phyloP scores from a whole-genome alignment of 805 yeast species.

The Wickerhamiella azyma region DNA sequence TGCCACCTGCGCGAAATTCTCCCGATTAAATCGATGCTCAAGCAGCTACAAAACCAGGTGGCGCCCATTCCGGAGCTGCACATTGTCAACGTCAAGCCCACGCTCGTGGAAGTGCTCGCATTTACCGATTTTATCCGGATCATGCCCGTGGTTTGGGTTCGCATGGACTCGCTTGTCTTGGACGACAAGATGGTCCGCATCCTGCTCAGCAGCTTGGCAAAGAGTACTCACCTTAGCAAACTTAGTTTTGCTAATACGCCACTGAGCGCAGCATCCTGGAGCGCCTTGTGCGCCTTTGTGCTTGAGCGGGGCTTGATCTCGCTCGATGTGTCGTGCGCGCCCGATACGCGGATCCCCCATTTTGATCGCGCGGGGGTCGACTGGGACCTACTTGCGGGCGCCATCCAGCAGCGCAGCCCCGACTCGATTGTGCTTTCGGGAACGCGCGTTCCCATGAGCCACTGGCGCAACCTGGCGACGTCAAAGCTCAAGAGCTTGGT shows the following conservation, averaged over 20 bases:
- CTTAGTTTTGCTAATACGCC: slow-evolving; percentile 68
- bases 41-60: slow-evolving; percentile 63
- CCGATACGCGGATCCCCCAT: slow-evolving; percentile 14
- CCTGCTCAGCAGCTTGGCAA: slow-evolving; percentile 53
- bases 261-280: slow-evolving; percentile 64
- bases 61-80: slow-evolving; percentile 62
- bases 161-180: slow-evolving; percentile 66
- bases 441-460: slow-evolving; percentile 50
- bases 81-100: slow-evolving; percentile 76
- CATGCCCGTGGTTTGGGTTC: slow-evolving; percentile 63
- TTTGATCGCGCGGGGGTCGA: slow-evolving; percentile 58
- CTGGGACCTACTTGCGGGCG: slow-evolving; percentile 65
- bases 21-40: slow-evolving; percentile 80
- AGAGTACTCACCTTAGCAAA: slow-evolving; percentile 54
- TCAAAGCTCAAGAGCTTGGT: slow-evolving; percentile 50
- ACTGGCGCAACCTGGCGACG: slow-evolving; percentile 14
- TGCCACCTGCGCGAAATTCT: slow-evolving; percentile 84
- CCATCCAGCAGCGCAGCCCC: slow-evolving; percentile 54
- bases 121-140: slow-evolving; percentile 79
- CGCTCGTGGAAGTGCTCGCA: slow-evolving; percentile 73
- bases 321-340: slow-evolving; percentile 22
- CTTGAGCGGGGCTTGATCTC: slow-evolving; percentile 33
- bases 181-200: slow-evolving; percentile 65
- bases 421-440: slow-evolving; percentile 74
- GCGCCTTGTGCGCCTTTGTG: slow-evolving; percentile 58